Evolutionary conservation across 2,329 filamentous ascomycete genomes (phyloP), one percentile per base, ranked within the genome.

Genomic region (Aureobasidium sp.): DNA sequence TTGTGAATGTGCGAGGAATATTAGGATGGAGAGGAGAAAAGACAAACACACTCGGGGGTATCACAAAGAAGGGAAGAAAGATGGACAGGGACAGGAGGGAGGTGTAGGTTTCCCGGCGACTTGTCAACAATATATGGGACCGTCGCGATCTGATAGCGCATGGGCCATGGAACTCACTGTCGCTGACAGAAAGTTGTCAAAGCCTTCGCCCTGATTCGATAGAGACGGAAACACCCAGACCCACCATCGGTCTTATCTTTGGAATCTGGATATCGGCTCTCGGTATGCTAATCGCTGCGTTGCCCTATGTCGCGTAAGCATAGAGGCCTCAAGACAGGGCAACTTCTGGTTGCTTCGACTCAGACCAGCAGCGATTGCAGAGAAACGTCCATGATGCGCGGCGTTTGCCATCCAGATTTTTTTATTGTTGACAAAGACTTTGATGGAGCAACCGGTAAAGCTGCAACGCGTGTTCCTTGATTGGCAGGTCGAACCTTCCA

Each of bases 1-100:
- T 78, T 29, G 49, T 59, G 62, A 19, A 44, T 60, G 57, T 60
- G 31, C 24, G 42, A 49, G 44, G 14, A 14, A 42, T 49, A 49
- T 60, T 60, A 49, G 9, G 35, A 42, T 31, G 29, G 33, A 39
- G 19, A 39, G 31, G 39, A 52, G 27, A 27, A 35, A 42, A 19
- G 19, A 44, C 35, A 44, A 60, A 59, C 47, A 60, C 45, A 50
- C 45, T 50, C 14, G 6, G 33, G 47, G 57, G 57, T 60, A 60
- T 60, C 57, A 49, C 44, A 48, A 63, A 44, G 49, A 62, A 63
- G 31, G 48, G 58, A 49, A 58, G 45, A 62, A 31, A 54, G 50
- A 47, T 49, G 33, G 33, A 24, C 48, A 42, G 37, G 47, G 9
- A 11, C 22, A 24, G 40, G 47, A 37, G 29, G 19, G 39, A 50